Percentiles rank a stretch among this genome's conserved stretches.
Evolutionary conservation across 495 filamentous ascomycete species (phyloP).

Genomic region (Tuber borchii): DNA sequence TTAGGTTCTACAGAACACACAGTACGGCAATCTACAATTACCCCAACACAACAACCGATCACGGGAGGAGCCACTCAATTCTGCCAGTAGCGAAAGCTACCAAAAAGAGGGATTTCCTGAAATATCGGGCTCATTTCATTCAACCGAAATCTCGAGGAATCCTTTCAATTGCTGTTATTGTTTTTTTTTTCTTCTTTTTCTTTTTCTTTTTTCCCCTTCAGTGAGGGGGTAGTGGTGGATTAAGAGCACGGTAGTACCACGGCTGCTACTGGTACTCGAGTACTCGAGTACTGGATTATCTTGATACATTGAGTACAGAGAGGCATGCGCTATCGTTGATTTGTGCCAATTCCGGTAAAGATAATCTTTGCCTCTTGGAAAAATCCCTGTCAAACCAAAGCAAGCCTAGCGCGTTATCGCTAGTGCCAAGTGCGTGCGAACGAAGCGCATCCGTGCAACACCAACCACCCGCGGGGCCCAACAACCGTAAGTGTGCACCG

Average conservation of each 20-base stretch:
- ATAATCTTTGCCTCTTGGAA: constrained; percentile 33
- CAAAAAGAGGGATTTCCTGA: not conserved
- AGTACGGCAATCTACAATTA: not conserved
- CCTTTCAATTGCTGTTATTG: not conserved
- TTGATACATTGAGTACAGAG: not conserved
- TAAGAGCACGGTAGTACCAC: not conserved
- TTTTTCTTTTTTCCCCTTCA: not conserved
- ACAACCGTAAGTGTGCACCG: constrained; percentile 16
- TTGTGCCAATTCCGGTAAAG: constrained; percentile 34
- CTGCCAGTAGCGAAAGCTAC: not conserved
- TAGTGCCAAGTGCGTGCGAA: constrained; percentile 32
- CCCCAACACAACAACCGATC: not conserved
- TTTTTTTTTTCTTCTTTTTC: not conserved
- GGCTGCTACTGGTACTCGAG: not conserved
- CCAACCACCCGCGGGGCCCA: constrained; percentile 21
- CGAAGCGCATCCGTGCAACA: constrained; percentile 29
- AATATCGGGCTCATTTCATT: not conserved
- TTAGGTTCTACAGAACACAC: not conserved
- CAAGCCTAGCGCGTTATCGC: constrained; percentile 29
- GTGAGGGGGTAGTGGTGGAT: not conserved
- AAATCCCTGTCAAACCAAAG: constrained; percentile 32
- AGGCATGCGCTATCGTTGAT: constrained; percentile 30
- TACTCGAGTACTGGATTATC: not conserved
- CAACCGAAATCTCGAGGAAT: not conserved
- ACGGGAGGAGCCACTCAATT: not conserved